These are phyloP conservation scores for Gossypium lobatum DNA, from an alignment of 441 rosid species.

Conservation along the genomic window DNA sequence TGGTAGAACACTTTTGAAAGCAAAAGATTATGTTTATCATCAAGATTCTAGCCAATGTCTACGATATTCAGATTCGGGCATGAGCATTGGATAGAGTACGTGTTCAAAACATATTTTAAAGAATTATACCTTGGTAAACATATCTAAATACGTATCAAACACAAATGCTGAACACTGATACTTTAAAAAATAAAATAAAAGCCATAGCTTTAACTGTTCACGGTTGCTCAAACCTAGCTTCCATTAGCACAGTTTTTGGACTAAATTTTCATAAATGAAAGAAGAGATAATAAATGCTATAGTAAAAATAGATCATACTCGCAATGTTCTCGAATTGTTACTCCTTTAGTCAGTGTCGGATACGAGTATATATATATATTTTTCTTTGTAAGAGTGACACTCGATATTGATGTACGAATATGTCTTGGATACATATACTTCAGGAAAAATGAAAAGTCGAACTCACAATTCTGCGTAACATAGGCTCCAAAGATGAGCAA, in stretches of 20 bases:
- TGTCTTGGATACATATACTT: too few relatives aligned
- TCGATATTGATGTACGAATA: too few relatives aligned
- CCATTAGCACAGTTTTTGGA: background rate
- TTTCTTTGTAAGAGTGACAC: too few relatives aligned
- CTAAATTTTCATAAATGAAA: background rate
- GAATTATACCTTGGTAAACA: background rate
- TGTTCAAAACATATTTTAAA: background rate
- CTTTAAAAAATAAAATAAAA: background rate
- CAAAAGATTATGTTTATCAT: background rate
- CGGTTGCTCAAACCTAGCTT: background rate
- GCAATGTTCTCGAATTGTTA: background rate
- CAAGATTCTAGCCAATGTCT: background rate
- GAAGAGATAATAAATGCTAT: background rate
- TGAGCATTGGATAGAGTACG: background rate
- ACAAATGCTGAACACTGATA: background rate
- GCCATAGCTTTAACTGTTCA: background rate
- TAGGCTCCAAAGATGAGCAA: conserved; percentile 94
- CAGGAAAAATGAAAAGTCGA: background rate
- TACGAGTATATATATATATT: too few relatives aligned
- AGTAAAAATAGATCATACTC: background rate
- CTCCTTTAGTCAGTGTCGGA: too few relatives aligned
- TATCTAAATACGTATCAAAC: background rate
- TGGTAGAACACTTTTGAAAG: background rate
- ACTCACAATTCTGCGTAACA: conserved; percentile 92
- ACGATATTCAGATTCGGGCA: background rate